A percentile compares a stretch with the other conserved stretches of the same genome.
phyloP scores from a whole-genome alignment of 768 basidiomycete species.

The Leccinum subtestaceum region DNA sequence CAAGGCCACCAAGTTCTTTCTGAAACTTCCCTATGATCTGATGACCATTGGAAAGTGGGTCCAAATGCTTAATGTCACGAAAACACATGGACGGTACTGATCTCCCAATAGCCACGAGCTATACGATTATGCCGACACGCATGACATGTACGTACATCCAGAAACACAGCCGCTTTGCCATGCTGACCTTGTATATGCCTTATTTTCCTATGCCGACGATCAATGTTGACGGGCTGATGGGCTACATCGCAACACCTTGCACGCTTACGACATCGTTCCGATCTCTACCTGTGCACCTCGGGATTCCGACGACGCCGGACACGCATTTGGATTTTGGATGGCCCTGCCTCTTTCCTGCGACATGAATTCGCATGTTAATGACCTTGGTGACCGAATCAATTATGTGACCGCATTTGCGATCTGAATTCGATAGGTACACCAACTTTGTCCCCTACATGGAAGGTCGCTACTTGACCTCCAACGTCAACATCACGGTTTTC shows the following conservation, averaged over 20 bases:
- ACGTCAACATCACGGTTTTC: constrained; percentile 61
- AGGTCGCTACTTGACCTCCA: constrained; percentile 79
- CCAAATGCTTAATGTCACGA: too few species aligned
- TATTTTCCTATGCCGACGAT: not conserved
- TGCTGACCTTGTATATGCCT: constrained; percentile 4
- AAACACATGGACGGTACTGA: not conserved
- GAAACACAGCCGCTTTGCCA: not conserved
- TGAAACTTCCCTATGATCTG: constrained; percentile 74
- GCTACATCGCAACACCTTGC: not conserved
- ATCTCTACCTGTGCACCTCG: constrained; percentile 1
- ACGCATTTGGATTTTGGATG: not conserved
- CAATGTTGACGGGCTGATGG: not conserved
- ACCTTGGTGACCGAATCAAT: not conserved
- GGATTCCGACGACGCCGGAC: not conserved
- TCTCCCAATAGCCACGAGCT: constrained; percentile 63
- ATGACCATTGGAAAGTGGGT: constrained; percentile 82
- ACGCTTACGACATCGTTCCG: not conserved
- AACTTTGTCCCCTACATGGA: constrained; percentile 66
- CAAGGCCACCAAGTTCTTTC: constrained; percentile 39
- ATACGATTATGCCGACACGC: constrained; percentile 64
- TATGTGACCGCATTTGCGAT: not conserved
- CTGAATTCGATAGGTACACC: constrained; percentile 41
- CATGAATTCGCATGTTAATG: not conserved
- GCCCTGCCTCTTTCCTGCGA: not conserved
- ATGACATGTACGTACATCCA: constrained; percentile 53